Conservation (phyloP, 805 yeast species). For the Saccharomycopsis schoenii region DNA sequence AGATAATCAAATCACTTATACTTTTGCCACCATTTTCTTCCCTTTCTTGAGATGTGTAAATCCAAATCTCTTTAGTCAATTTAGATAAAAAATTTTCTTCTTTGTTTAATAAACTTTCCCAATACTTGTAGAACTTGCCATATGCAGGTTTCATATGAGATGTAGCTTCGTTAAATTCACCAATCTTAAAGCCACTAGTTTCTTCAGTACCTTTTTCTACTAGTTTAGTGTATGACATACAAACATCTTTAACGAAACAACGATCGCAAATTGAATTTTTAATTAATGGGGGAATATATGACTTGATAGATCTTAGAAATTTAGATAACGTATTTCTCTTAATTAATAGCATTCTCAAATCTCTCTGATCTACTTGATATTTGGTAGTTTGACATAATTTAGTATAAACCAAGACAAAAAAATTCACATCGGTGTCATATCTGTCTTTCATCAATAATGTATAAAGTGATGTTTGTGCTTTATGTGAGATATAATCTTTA, state of each 20-base stretch:
- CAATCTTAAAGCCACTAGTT: slow-evolving; percentile 41
- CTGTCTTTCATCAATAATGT: slow-evolving; percentile 71
- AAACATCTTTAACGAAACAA: slow-evolving; percentile 46
- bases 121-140: slow-evolving; percentile 49
- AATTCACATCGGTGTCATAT: slow-evolving; percentile 57
- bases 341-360: slow-evolving; percentile 58
- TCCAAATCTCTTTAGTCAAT: slow-evolving; percentile 60
- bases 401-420: slow-evolving; percentile 67
- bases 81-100: slow-evolving; percentile 56
- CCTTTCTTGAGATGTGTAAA: slow-evolving; percentile 43
- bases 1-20: slow-evolving; percentile 40
- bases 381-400: slow-evolving; percentile 45
- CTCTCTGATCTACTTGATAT: slow-evolving; percentile 43
- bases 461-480: slow-evolving; percentile 80
- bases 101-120: slow-evolving; percentile 64
- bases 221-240: slow-evolving; percentile 57
- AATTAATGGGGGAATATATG: slow-evolving; percentile 45
- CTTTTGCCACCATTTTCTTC: slow-evolving; percentile 54
- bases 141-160: slow-evolving; percentile 40
- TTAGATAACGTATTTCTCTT: slow-evolving; percentile 62
- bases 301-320: slow-evolving; percentile 40
- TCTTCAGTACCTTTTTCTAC: slow-evolving; percentile 48
- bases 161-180: slow-evolving; percentile 40
- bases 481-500: slow-evolving; percentile 51
- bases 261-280: slow-evolving; percentile 47